Evolutionary conservation across 345 rosid species (phyloP), one percentile per base, ranked within the genome.

Genomic region (Turritis glabra): DNA sequence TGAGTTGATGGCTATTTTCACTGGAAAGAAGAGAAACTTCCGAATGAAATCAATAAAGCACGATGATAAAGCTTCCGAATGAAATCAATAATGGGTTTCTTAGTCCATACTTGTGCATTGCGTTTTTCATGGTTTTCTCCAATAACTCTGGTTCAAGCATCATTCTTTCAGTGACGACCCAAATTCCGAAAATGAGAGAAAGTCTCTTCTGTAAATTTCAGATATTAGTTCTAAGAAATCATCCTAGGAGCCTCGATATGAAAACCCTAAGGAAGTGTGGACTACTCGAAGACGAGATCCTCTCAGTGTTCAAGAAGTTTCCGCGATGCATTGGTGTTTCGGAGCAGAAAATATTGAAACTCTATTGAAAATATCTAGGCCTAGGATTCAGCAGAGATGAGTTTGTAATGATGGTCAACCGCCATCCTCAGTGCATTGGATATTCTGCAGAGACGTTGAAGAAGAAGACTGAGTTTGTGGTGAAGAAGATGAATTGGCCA

Each of bases 401-500:
- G 80, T 9, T 50, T 43, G 26, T n/a, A 1, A 8, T 14, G 19
- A 44, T 73, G 30, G n/a, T 74, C 8, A 56, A 46, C 46, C 23
- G 58, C 1, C 1, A 5, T 25, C 50, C 78, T 46, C 3, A 5
- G 8, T 52, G 32, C 2, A 3, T 73, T 51, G 33, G 32, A 1
- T 73, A 0, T 1, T 62, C 53, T 40, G 12, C 27, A 19, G 76
- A 62, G 61, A 4, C 8, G 2, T 29, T 71, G 29, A 71, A 71
- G 41, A 46, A 50, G 17, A 62, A 51, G 41, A 40, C 57, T 41
- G 76, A 74, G 51, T 81, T 75, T 67, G 12, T 84, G n/a, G 82
- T 82, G 61, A 67, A 77, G 69, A 14, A 77, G 46, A 77, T 81
- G 80, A 74, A 77, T 19, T 78, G 70, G 60, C 27, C 68, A 14